Percentiles rank a stretch among this genome's conserved stretches.
These are phyloP conservation scores for Boletellus emodensis DNA, from an alignment of 768 basidiomycete species.

Conservation along the genomic window DNA sequence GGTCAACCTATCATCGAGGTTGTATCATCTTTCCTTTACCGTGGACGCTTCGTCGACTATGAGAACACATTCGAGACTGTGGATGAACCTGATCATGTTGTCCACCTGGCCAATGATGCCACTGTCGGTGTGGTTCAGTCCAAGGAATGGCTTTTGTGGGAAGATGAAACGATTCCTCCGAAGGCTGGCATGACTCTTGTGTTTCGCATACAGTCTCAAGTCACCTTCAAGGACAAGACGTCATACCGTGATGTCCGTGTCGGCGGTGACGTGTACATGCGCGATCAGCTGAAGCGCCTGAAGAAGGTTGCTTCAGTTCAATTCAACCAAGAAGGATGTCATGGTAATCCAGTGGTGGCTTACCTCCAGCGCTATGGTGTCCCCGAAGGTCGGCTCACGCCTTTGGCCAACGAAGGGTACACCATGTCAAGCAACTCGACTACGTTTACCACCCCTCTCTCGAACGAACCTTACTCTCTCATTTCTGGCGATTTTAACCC, in stretches of 20 bases:
- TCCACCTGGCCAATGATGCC: constrained; percentile 71
- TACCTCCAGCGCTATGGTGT: constrained; percentile 91
- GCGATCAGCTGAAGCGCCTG: constrained; percentile 82
- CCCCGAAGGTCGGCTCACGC: constrained; percentile 68
- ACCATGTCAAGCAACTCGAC: constrained; percentile 64
- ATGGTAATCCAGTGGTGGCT: constrained; percentile 90
- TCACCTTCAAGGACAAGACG: constrained; percentile 88
- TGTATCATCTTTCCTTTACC: constrained; percentile 92
- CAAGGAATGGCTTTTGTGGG: constrained; percentile 99
- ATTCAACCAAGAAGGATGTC: constrained; percentile 80
- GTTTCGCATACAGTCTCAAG: constrained; percentile 84
- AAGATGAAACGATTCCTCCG: constrained; percentile 74
- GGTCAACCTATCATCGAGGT: constrained; percentile 88
- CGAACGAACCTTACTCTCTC: constrained; percentile 94
- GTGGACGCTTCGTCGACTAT: constrained; percentile 90
- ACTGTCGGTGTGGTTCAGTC: constrained; percentile 86
- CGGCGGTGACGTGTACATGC: constrained; percentile 79
- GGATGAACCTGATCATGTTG: constrained; percentile 84
- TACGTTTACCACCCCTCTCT: constrained; percentile 76
- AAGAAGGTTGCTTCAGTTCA: constrained; percentile 87
- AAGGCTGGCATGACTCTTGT: constrained; percentile 77
- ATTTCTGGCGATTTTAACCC: constrained; percentile 99
- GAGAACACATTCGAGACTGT: constrained; percentile 94
- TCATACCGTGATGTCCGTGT: constrained; percentile 80
- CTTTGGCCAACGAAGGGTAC: constrained; percentile 85